phyloP scores from a whole-genome alignment of 176 grass and related monocot genomes.

The Stipa capillata region DNA sequence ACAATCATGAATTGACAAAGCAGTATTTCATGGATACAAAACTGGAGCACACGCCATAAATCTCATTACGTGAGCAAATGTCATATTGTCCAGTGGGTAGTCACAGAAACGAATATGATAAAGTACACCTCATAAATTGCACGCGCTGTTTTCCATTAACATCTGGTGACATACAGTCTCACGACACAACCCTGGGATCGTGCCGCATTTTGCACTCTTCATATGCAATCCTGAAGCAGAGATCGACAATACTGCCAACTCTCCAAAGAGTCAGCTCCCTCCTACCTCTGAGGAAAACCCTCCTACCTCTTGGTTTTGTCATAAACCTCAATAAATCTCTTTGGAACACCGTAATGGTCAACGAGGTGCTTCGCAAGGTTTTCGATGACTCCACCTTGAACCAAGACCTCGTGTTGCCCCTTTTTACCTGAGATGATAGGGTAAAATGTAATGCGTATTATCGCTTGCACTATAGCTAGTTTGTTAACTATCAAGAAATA shows the following conservation, averaged over 20 bases:
- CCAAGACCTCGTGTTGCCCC: slow-evolving; percentile 70
- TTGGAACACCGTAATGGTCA: slow-evolving; percentile 76
- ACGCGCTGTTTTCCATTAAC: neutral
- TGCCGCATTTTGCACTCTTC: too few species aligned
- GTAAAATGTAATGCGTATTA: neutral
- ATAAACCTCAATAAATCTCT: slow-evolving; percentile 88
- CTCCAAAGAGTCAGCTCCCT: neutral
- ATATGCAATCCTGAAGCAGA: neutral
- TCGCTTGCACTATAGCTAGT: neutral
- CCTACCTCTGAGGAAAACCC: too few species aligned
- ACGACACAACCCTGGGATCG: neutral
- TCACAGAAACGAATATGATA: neutral
- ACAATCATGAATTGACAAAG: too few species aligned
- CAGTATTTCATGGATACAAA: too few species aligned
- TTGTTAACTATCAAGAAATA: neutral
- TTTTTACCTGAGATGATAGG: slow-evolving; percentile 62
- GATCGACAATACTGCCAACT: neutral
- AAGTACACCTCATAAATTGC: neutral
- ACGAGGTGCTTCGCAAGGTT: slow-evolving; percentile 81
- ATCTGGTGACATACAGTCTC: neutral
- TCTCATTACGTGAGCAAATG: neutral
- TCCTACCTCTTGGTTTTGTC: slow-evolving; percentile 94
- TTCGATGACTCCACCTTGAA: slow-evolving; percentile 91
- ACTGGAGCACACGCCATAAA: neutral
- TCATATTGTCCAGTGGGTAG: neutral